Evolutionary conservation across 169 alveolate genomes (phyloP), one percentile per base, ranked within the genome.

Genomic region (Plasmodium malariae): DNA sequence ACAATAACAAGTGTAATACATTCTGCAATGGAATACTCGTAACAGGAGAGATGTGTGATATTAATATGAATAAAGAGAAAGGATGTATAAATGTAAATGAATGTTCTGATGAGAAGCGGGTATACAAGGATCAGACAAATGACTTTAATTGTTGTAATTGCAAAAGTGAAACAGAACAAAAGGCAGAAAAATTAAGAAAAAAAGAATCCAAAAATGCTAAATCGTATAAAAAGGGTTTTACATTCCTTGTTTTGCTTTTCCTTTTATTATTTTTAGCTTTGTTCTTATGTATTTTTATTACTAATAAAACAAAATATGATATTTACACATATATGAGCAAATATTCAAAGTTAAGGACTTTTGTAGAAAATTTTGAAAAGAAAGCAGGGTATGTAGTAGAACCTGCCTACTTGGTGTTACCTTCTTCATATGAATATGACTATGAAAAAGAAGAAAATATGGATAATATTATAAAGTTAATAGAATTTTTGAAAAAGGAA

Each of bases 391-490:
- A 65, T 43, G 45, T 83, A 30, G 49, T 68, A 11, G 91, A 83
- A 28, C 91, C 91, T 2, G 85, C 21, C 6, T 83, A 83, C 37
- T 51, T 83, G 12, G 78, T 83, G 12, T 83, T 83, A 30, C 91
- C 91, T 12, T 17, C 80, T 7, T 49, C 72, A 2, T 5, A 30
- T 32, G 57, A 76, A 0, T 83, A 67, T 48, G 60, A 83, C 59
- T 83, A 83, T 26, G 85, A 49, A 49, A 30, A 36, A 17, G 85
- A 83, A 54, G 85, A 83, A 37, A 83, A 83, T 40, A 28, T 54
- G 34, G 24, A 67, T 48, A 30, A 49, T 14, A 37, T 83, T 36
- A 68, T 83, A 12, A 67, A 83, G 6, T 71, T 83, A 67, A 45
- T 83, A 17, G 80, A 83, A 3, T 26, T 30, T 17, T 51, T 83